phyloP scores from a whole-genome alignment of 2,329 filamentous ascomycete species.

The Sporothrix humicola region DNA sequence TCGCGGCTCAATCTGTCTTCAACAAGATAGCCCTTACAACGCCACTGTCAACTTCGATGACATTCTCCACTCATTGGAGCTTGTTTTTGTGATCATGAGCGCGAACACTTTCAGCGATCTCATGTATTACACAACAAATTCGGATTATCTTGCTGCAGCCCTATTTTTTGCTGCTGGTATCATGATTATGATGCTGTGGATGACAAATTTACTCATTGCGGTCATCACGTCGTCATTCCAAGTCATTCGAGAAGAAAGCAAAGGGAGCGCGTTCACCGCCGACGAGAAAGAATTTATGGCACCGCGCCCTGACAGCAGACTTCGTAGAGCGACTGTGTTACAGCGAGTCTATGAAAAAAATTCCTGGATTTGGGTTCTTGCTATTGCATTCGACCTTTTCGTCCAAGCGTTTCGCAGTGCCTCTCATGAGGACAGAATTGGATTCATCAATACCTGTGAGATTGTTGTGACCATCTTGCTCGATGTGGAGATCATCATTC shows the following conservation, averaged over 20 bases:
- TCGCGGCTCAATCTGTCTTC: conserved; percentile 78
- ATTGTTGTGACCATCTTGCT: conserved; percentile 77
- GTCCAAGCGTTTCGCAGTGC: conserved; percentile 79
- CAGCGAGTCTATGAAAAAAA: conserved; percentile 78
- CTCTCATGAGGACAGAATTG: conserved; percentile 67
- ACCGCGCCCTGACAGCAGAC: conserved; percentile 48
- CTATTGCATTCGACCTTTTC: conserved; percentile 82
- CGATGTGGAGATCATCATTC: conserved; percentile 79
- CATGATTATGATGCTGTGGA: conserved; percentile 93
- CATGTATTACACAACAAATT: conserved; percentile 91
- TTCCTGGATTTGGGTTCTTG: conserved; percentile 74
- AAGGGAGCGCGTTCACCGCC: conserved; percentile 87
- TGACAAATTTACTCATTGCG: conserved; percentile 91
- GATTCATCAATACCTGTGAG: conserved; percentile 75
- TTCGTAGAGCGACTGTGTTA: conserved; percentile 55
- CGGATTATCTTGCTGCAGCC: conserved; percentile 85
- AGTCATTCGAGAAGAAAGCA: conserved; percentile 95
- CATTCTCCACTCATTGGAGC: conserved; percentile 85
- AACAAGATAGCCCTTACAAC: conserved; percentile 78
- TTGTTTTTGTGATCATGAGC: conserved; percentile 98
- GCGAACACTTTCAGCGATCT: conserved; percentile 96
- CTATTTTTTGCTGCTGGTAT: conserved; percentile 77
- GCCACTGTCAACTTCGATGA: conserved; percentile 94
- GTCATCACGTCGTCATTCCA: conserved; percentile 99
- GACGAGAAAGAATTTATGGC: conserved; percentile 60